These are phyloP conservation scores for Marasmius sp. DNA, from an alignment of 1,284 basidiomycete genomes.

Conservation along the genomic window DNA sequence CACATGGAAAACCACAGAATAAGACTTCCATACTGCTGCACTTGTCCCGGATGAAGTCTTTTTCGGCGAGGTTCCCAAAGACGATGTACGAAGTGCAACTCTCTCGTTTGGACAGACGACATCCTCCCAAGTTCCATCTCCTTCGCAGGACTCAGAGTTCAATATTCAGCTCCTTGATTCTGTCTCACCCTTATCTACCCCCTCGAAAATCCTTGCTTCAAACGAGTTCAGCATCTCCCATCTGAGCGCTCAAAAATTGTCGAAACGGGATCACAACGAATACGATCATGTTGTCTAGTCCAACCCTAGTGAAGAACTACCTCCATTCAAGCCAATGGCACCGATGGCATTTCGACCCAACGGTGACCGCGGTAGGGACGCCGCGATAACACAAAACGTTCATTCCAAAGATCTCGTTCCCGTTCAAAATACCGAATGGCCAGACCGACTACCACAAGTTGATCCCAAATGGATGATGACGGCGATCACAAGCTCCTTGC, in stretches of 20 bases:
- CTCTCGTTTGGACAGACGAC: neutral
- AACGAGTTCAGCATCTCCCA: constrained; percentile 73
- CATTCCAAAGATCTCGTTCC: too few species aligned
- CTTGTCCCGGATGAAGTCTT: constrained; percentile 53
- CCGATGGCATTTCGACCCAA: too few species aligned
- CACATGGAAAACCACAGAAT: constrained; percentile 61
- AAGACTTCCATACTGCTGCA: constrained; percentile 55
- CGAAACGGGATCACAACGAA: constrained; percentile 88
- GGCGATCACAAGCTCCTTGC: too few species aligned
- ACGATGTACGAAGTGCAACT: neutral
- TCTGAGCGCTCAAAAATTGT: constrained; percentile 73
- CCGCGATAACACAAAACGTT: too few species aligned
- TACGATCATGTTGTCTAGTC: constrained; percentile 50
- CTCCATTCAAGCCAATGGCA: too few species aligned
- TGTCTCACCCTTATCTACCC: constrained; percentile 16
- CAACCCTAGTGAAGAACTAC: constrained; percentile 28
- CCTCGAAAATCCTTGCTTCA: constrained; percentile 49
- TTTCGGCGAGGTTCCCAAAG: neutral
- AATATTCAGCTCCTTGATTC: too few species aligned
- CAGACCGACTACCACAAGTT: too few species aligned
- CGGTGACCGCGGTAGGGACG: too few species aligned
- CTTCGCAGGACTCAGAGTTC: constrained; percentile 16
- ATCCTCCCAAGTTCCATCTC: neutral
- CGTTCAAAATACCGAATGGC: too few species aligned
- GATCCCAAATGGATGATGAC: too few species aligned